These are phyloP conservation scores for Pseudogymnoascus sp. DNA, from an alignment of 2,329 filamentous ascomycete species.

Conservation along the genomic window DNA sequence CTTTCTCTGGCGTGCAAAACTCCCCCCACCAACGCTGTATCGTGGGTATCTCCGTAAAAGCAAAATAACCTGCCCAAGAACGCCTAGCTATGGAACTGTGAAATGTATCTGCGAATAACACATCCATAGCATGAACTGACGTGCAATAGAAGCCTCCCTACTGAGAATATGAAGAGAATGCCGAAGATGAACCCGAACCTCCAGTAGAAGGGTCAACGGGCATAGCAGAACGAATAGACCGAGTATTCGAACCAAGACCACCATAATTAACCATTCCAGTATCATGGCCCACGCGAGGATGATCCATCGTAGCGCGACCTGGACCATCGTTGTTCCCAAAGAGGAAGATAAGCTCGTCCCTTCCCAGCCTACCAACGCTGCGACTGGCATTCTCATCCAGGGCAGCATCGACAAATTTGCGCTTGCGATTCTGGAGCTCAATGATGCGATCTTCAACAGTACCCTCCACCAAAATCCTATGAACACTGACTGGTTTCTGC, in stretches of 20 bases:
- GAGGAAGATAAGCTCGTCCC: slow-evolving; percentile 61
- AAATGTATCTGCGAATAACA: neutral
- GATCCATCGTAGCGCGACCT: neutral
- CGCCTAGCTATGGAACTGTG: neutral
- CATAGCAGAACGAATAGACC: neutral
- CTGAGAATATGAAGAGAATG: neutral
- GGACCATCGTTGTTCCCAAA: slow-evolving; percentile 34
- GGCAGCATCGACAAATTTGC: slow-evolving; percentile 66
- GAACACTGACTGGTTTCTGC: slow-evolving; percentile 62
- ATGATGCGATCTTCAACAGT: slow-evolving; percentile 88
- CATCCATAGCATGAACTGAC: neutral
- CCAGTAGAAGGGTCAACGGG: neutral
- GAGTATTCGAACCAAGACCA: neutral
- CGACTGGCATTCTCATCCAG: slow-evolving; percentile 67
- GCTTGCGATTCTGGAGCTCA: slow-evolving; percentile 69
- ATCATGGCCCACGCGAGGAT: neutral
- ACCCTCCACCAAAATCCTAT: slow-evolving; percentile 65
- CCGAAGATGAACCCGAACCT: neutral
- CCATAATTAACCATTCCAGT: neutral
- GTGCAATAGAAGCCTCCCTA: neutral
- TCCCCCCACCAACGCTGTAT: neutral
- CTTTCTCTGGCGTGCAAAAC: neutral
- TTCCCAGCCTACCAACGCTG: slow-evolving; percentile 57
- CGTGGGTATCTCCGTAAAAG: neutral
- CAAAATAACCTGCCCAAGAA: slow-evolving; percentile 1